Percentiles rank a stretch among this genome's conserved stretches.
phyloP scores from a whole-genome alignment of 1,284 basidiomycete genomes.

The Ganoderma leucocontextum region DNA sequence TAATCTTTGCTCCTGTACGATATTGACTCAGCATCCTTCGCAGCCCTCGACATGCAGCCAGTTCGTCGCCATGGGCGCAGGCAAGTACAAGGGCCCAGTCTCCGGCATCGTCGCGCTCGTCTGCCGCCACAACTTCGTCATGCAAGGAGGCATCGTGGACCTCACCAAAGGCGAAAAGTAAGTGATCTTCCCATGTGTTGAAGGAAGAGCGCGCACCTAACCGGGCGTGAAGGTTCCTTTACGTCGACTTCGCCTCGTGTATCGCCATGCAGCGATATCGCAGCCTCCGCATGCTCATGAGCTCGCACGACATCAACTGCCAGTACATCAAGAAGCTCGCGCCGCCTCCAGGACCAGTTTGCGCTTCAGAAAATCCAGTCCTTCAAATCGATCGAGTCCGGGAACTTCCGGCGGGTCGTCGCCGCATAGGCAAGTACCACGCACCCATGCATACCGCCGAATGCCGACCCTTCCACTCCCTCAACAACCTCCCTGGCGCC shows the following conservation, averaged over 20 bases:
- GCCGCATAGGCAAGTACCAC: constrained; percentile 35
- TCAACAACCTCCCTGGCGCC: constrained; percentile 21
- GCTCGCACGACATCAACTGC: constrained; percentile 24
- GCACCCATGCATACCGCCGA: constrained; percentile 28
- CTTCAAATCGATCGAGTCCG: constrained; percentile 2
- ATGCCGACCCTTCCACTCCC: constrained; percentile 22
- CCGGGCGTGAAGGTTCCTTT: constrained; percentile 1
- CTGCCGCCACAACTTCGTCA: constrained; percentile 14
- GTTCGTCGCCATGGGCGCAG: constrained; percentile 20
- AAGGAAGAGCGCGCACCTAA: too few relatives aligned
- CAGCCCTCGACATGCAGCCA: constrained; percentile 12
- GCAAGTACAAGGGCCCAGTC: constrained; percentile 19
- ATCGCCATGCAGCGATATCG: constrained; percentile 17
- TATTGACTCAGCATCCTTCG: background rate
- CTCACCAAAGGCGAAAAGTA: constrained; percentile 14
- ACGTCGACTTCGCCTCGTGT: constrained; percentile 20
- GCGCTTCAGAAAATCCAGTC: background rate
- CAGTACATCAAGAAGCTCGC: constrained; percentile 21
- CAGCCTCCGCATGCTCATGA: background rate
- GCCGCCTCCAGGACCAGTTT: background rate
- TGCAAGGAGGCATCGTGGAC: constrained; percentile 14
- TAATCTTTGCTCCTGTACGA: too few relatives aligned
- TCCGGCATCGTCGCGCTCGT: constrained; percentile 11
- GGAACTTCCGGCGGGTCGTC: constrained; percentile 6
- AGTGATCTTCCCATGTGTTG: background rate